Evolutionary conservation across 805 yeast genomes (phyloP).

Genomic region (Isabelozyma pseudorhagii): DNA sequence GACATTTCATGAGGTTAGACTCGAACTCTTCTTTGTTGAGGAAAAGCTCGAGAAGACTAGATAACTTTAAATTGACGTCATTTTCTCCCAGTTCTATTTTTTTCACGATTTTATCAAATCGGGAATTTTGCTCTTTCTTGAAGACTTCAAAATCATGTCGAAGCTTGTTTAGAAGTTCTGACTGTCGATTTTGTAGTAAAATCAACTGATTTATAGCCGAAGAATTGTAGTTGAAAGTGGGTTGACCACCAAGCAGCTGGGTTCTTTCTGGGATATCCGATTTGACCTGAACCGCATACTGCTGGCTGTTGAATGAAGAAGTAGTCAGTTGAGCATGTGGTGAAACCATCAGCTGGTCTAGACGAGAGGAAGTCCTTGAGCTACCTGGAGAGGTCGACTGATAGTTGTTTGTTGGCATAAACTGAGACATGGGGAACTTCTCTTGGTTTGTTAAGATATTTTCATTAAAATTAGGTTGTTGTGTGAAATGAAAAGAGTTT

Average conservation of each 20-base stretch:
- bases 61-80: no score
- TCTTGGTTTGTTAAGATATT: neutral
- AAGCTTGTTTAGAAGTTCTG: neutral
- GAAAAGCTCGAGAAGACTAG: neutral
- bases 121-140: neutral
- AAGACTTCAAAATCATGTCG: neutral
- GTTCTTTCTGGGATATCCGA: no score
- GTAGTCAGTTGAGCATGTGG: neutral
- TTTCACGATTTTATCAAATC: neutral
- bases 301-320: neutral
- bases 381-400: neutral
- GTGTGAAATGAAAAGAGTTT: neutral
- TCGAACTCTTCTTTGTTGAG: neutral
- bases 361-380: neutral
- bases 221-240: neutral
- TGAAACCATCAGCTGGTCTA: neutral
- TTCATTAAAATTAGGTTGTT: neutral
- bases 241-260: neutral
- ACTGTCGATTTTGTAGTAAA: neutral
- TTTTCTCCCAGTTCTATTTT: neutral
- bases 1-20: neutral
- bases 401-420: neutral
- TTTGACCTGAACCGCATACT: neutral
- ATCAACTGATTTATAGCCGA: neutral
- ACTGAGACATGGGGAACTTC: neutral